A percentile compares a stretch with the other conserved stretches of the same genome.
Conservation (phyloP, 192 early-diverging fungal genomes). For the Coemansia sp. region DNA sequence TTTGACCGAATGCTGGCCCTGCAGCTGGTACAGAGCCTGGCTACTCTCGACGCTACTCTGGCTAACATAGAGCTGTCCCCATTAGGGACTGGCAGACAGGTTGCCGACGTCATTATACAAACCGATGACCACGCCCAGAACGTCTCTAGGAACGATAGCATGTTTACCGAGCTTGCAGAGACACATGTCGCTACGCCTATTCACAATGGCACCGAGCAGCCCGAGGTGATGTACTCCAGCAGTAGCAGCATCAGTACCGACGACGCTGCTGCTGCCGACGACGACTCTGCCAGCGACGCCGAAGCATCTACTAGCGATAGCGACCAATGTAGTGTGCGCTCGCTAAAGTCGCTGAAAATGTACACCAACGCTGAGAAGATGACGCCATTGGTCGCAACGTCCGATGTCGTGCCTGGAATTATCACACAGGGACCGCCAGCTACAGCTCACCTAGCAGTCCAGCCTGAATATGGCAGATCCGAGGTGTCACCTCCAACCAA, state of each 20-base stretch:
- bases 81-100: neutral
- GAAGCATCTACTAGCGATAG: conserved; percentile 1
- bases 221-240: neutral
- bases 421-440: neutral
- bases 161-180: conserved; percentile 7
- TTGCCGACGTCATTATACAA: conserved; percentile 1
- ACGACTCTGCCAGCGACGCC: neutral
- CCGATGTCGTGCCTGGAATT: neutral
- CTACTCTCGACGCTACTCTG: conserved; percentile 12
- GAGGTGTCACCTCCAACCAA: neutral
- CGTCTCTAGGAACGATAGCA: neutral
- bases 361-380: neutral
- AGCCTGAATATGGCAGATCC: neutral
- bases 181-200: conserved; percentile 7
- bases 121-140: neutral
- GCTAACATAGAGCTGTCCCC: neutral
- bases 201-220: neutral
- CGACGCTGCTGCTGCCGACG: neutral
- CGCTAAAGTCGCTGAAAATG: conserved; percentile 7
- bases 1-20: conserved; percentile 5
- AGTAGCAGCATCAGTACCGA: conserved; percentile 6
- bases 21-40: conserved; percentile 14
- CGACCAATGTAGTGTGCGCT: conserved; percentile 9
- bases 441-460: neutral
- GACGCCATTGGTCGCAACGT: neutral